Percentiles rank a stretch among this genome's conserved stretches.
phyloP scores from a whole-genome alignment of 1,284 basidiomycete genomes.

The Calocybe gambosa region DNA sequence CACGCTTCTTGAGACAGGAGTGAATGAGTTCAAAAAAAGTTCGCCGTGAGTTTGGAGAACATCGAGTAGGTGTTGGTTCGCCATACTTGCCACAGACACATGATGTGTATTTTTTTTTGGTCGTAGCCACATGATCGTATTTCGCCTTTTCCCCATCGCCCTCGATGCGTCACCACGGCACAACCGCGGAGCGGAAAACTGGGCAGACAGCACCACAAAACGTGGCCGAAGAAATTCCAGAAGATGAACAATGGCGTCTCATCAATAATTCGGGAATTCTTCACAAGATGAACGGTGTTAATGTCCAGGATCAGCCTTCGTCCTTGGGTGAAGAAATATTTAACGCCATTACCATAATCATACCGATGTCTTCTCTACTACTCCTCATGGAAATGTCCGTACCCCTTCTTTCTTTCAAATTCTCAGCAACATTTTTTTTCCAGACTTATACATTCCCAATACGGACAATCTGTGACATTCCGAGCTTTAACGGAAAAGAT shows the following conservation, averaged over 20 bases:
- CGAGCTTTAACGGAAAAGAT: slow-evolving; percentile 47
- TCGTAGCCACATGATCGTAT: neutral
- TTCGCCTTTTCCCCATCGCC: neutral
- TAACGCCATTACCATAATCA: slow-evolving; percentile 52
- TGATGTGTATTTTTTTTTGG: no score
- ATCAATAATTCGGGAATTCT: slow-evolving; percentile 65
- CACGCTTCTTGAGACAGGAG: slow-evolving; percentile 17
- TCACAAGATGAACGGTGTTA: slow-evolving; percentile 26
- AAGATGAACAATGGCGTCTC: slow-evolving; percentile 73
- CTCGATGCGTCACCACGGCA: slow-evolving; percentile 30
- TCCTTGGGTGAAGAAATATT: slow-evolving; percentile 67
- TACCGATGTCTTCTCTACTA: slow-evolving; percentile 66
- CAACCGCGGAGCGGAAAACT: slow-evolving; percentile 14
- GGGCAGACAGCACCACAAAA: slow-evolving; percentile 3
- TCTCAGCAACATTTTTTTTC: neutral
- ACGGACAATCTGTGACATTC: slow-evolving; percentile 49
- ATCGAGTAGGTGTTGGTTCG: slow-evolving; percentile 38
- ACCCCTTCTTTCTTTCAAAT: neutral
- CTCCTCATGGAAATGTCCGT: slow-evolving; percentile 76
- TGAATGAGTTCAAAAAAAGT: slow-evolving; percentile 54
- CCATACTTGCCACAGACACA: no score
- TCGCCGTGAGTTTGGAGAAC: slow-evolving; percentile 62
- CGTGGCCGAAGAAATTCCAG: slow-evolving; percentile 45
- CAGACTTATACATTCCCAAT: slow-evolving; percentile 69
- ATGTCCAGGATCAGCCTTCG: slow-evolving; percentile 24